Conservation (phyloP, 2,329 filamentous ascomycete species). For the Lasiodiplodia citricola region DNA sequence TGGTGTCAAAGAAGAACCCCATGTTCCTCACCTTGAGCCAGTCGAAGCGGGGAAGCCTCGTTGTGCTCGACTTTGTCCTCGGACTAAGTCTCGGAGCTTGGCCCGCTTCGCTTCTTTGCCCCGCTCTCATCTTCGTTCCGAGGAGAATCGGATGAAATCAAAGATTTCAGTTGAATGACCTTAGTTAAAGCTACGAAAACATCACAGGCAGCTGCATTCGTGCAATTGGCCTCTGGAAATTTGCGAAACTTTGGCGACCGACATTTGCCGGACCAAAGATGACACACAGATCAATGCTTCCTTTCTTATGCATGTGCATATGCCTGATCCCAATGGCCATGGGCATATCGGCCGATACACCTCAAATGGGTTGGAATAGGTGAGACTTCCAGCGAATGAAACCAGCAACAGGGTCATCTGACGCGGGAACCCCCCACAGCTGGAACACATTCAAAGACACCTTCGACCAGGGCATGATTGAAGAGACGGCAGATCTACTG, state of each 20-base stretch:
- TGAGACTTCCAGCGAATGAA: not conserved
- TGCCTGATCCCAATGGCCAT: not conserved
- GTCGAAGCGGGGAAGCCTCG: not conserved
- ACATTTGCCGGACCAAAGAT: not conserved
- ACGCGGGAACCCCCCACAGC: not conserved
- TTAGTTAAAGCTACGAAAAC: no score
- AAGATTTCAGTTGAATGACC: not conserved
- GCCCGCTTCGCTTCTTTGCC: not conserved
- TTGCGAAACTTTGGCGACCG: not conserved
- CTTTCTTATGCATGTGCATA: not conserved
- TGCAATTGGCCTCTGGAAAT: not conserved
- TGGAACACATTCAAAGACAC: conserved; percentile 8
- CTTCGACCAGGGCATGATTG: conserved; percentile 4
- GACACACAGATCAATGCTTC: not conserved
- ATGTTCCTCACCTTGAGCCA: not conserved
- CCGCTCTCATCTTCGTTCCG: not conserved
- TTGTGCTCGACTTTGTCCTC: not conserved
- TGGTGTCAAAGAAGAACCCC: not conserved
- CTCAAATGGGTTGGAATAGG: conserved; percentile 13
- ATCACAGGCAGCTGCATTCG: no score
- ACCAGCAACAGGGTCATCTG: not conserved
- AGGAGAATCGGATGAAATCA: not conserved
- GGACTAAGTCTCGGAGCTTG: not conserved
- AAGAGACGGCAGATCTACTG: conserved; percentile 55
- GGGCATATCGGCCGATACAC: not conserved